Conservation (phyloP, 345 rosid genomes). For the Mallotus nudiflorus region DNA sequence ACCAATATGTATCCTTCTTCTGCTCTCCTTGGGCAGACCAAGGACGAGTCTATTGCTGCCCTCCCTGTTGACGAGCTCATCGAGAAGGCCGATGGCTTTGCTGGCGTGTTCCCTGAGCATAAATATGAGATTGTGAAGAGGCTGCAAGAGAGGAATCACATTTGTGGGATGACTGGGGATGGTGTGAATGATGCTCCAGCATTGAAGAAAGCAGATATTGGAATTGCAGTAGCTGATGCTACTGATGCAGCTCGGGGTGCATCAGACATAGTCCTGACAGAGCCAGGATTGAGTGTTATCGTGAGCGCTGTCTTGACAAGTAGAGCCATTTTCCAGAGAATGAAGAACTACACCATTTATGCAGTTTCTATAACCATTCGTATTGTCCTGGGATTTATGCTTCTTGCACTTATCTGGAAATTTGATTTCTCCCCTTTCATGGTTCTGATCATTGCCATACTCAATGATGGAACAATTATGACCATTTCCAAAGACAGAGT, state of each 20-base stretch:
- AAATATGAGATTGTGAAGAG: conserved; percentile 91
- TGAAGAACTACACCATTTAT: conserved; percentile 97
- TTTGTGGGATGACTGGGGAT: conserved; percentile 98
- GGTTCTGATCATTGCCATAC: conserved; percentile 85
- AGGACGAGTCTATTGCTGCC: conserved; percentile 47
- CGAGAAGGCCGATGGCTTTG: conserved; percentile 94
- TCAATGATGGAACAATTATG: conserved; percentile 90
- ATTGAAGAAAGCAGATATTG: conserved; percentile 89
- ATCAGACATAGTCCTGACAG: conserved; percentile 87
- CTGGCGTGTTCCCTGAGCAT: conserved; percentile 96
- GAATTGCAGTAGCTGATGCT: conserved; percentile 96
- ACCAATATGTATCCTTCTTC: conserved; percentile 98
- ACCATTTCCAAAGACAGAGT: conserved; percentile 81
- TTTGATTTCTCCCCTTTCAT: conserved; percentile 95
- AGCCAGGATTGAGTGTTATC: conserved; percentile 93
- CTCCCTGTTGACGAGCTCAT: conserved; percentile 84
- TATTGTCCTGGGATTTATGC: conserved; percentile 79
- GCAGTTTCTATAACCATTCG: conserved; percentile 94
- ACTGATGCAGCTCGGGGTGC: conserved; percentile 95
- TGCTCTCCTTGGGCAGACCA: conserved; percentile 70
- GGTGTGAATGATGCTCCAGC: conserved; percentile 99
- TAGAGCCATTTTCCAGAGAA: conserved; percentile 92
- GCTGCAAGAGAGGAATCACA: conserved; percentile 82
- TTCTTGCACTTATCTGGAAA: conserved; percentile 91
- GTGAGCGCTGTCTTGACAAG: conserved; percentile 94